Evolutionary conservation across 2,329 filamentous ascomycete species (phyloP).

Genomic region (Fusarium tricinctum): DNA sequence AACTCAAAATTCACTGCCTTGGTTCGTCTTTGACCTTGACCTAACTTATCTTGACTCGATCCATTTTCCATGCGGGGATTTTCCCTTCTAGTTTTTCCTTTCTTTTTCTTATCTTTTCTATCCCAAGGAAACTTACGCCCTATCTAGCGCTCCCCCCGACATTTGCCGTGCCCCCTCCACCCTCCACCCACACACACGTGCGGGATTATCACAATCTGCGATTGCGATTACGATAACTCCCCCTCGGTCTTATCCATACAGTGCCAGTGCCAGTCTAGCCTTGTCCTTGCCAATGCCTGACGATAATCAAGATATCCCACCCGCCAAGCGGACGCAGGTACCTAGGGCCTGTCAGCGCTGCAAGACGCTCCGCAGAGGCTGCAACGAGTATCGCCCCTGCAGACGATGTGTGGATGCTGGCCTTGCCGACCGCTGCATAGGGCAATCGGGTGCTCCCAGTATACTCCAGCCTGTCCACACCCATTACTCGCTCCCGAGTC

Average conservation of each 20-base stretch:
- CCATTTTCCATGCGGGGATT: slow-evolving; percentile 10
- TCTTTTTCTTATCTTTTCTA: slow-evolving; percentile 32
- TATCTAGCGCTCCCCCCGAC: neutral
- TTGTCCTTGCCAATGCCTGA: slow-evolving; percentile 18
- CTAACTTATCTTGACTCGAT: slow-evolving; percentile 3
- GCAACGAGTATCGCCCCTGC: slow-evolving; percentile 61
- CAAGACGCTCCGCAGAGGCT: slow-evolving; percentile 59
- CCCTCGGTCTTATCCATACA: neutral
- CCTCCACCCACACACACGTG: slow-evolving; percentile 11
- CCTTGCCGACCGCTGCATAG: slow-evolving; percentile 56
- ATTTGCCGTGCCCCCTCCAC: neutral
- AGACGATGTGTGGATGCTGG: slow-evolving; percentile 59
- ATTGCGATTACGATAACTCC: slow-evolving; percentile 1
- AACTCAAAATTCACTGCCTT: slow-evolving; percentile 4
- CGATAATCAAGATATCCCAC: slow-evolving; percentile 23
- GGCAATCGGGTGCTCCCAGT: slow-evolving; percentile 27
- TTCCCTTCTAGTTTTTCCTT: slow-evolving; percentile 10
- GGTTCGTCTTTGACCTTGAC: slow-evolving; percentile 2
- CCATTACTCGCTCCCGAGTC: neutral
- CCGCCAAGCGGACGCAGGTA: slow-evolving; percentile 58
- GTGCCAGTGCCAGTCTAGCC: too few species aligned
- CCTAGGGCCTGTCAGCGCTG: slow-evolving; percentile 61
- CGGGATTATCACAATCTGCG: slow-evolving; percentile 29
- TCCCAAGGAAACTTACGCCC: slow-evolving; percentile 14
- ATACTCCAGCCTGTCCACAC: slow-evolving; percentile 22